These are phyloP conservation scores for Sporisorium sorghi DNA, from an alignment of 1,284 basidiomycete genomes.

Conservation along the genomic window DNA sequence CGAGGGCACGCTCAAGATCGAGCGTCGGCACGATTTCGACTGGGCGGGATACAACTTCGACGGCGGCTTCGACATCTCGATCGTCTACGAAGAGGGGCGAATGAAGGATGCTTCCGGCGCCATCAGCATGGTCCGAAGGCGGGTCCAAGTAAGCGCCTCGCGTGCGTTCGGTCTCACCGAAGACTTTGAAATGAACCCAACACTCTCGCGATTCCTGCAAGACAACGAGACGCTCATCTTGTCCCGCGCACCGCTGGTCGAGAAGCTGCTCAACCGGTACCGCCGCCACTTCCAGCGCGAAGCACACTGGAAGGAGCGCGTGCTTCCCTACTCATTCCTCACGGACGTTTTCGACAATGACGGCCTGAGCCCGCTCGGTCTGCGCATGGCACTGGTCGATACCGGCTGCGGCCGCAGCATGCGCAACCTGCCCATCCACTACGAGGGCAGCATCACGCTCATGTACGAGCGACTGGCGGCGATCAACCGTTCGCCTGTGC, in stretches of 20 bases:
- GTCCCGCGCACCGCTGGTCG: constrained; percentile 72
- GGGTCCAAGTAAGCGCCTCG: constrained; percentile 73
- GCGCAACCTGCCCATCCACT: constrained; percentile 73
- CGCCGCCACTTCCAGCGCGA: constrained; percentile 74
- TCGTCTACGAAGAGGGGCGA: constrained; percentile 73
- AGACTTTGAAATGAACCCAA: constrained; percentile 76
- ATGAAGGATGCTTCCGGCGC: constrained; percentile 57
- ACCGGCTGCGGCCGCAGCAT: constrained; percentile 75
- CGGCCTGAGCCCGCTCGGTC: constrained; percentile 33
- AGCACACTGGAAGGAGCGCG: constrained; percentile 74
- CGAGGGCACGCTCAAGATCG: constrained; percentile 74
- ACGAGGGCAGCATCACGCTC: constrained; percentile 73
- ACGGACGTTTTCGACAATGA: constrained; percentile 71
- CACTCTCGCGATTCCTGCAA: constrained; percentile 77
- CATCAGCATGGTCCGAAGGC: constrained; percentile 63
- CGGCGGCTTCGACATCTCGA: constrained; percentile 76
- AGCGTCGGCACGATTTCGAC: constrained; percentile 74
- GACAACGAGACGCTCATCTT: constrained; percentile 76
- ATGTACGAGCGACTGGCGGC: constrained; percentile 75
- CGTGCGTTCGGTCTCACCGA: constrained; percentile 77
- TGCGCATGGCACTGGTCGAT: constrained; percentile 72
- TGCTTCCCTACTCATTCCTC: constrained; percentile 79
- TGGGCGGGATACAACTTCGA: constrained; percentile 75
- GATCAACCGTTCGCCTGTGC: constrained; percentile 74
- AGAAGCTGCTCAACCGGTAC: constrained; percentile 74